These are phyloP conservation scores for Berberis vulgaris DNA, from an alignment of 164 flowering plant genomes.

Conservation along the genomic window DNA sequence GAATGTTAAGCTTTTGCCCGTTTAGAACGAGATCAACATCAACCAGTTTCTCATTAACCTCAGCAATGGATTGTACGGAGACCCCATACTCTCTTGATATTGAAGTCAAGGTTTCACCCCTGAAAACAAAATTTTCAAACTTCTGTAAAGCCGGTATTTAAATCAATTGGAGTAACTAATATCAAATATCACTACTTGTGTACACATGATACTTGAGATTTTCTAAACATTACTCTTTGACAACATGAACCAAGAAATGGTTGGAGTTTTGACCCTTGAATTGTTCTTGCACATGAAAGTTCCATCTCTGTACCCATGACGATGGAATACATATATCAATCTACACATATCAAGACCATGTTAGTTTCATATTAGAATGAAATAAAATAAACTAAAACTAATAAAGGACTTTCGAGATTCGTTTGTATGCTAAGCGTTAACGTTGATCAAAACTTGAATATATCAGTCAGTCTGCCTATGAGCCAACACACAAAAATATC, in stretches of 20 bases:
- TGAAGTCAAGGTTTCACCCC: conserved; percentile 41
- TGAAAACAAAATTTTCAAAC: conserved; percentile 11
- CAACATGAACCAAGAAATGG: conserved; percentile 26
- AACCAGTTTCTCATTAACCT: conserved; percentile 22
- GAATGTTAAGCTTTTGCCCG: conserved; percentile 33
- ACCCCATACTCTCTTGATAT: conserved; percentile 32
- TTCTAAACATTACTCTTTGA: conserved; percentile 25
- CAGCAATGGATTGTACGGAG: conserved; percentile 25
- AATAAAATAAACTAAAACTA: too few species aligned
- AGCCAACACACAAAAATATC: too few species aligned
- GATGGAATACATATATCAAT: background rate
- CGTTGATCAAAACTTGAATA: too few species aligned
- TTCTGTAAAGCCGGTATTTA: background rate
- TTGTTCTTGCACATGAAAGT: conserved; percentile 18
- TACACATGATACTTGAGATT: background rate
- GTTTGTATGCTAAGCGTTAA: too few species aligned
- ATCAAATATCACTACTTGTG: background rate
- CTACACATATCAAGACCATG: background rate
- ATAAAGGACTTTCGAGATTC: too few species aligned
- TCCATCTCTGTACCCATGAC: conserved; percentile 26
- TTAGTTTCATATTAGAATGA: too few species aligned
- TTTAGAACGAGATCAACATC: conserved; percentile 28
- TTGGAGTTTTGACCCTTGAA: conserved; percentile 17
- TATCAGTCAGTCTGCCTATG: too few species aligned
- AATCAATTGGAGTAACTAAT: background rate